A percentile compares a stretch with the other conserved stretches of the same genome.
These are phyloP conservation scores for Boletus fagicola DNA, from an alignment of 768 basidiomycete genomes.

Conservation along the genomic window DNA sequence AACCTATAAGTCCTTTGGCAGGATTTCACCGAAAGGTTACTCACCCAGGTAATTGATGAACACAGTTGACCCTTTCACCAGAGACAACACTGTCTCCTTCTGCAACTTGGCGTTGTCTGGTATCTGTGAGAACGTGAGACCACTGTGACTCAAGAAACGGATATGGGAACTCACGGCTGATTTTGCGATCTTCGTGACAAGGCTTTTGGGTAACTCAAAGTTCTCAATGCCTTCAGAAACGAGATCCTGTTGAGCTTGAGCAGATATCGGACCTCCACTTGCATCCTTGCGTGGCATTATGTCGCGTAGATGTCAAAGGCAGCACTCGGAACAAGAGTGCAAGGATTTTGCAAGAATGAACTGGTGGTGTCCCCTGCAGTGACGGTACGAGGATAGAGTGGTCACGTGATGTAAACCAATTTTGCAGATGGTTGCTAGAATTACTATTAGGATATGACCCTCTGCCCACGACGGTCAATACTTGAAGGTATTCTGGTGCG, in stretches of 20 bases:
- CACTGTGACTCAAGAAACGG: background rate
- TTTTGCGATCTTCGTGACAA: slow-evolving; percentile 84
- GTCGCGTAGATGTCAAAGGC: background rate
- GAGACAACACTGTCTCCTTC: slow-evolving; percentile 82
- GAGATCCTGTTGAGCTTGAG: slow-evolving; percentile 76
- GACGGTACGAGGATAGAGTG: no score
- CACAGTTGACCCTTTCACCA: slow-evolving; percentile 87
- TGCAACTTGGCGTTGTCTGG: slow-evolving; percentile 85
- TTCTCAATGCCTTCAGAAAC: slow-evolving; percentile 86
- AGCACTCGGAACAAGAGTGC: background rate
- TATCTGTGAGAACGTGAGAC: slow-evolving; percentile 47
- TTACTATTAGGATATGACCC: no score
- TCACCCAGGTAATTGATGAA: slow-evolving; percentile 93
- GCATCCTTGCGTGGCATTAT: slow-evolving; percentile 72
- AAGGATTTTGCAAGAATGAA: no score
- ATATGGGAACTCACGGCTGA: slow-evolving; percentile 57
- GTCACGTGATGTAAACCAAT: slow-evolving; percentile 8
- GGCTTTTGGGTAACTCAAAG: slow-evolving; percentile 80
- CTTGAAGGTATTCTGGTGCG: background rate
- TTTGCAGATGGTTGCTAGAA: no score
- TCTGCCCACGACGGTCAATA: background rate
- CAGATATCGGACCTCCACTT: slow-evolving; percentile 52
- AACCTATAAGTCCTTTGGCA: slow-evolving; percentile 1
- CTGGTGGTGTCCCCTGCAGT: no score
- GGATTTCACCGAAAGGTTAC: slow-evolving; percentile 17